Base-by-base conservation (phyloP, 2,329 filamentous ascomycete genomes). In the Fusarium sp. region DNA sequence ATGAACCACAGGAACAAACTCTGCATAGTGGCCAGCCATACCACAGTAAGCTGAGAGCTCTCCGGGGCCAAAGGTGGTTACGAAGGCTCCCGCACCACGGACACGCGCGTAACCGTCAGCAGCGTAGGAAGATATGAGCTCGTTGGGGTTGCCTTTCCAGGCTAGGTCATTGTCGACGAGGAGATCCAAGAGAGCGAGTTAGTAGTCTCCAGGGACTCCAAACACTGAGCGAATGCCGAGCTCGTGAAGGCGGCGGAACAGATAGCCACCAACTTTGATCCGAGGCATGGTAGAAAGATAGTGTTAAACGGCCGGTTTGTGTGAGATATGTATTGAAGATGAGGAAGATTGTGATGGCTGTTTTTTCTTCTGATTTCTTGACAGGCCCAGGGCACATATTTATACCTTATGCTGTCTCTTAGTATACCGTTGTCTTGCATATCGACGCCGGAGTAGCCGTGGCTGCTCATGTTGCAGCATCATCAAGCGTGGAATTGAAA, bases 211-310 rank as follows among this genome's bases (percentile, higher is more conserved):
- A 13, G 46, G 54, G 3, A 53, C 46, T 1, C 35, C 54, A 33
- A 57, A 57, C 21, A 57, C 21, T 20, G 54, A 57, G 4, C 46
- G 46, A 3, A 53, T 53, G 7, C 54, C 35, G 13, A 57, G 44
- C 21, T 39, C 46, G 3, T 57, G 46, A 4, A 57, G 26, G n/a
- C 46, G 54, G n/a, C 20, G 46, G 35, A 57, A 57, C 26, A 57
- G 54, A n/a, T 57, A 57, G 28, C 53, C 54, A 26, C 46, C 46
- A 26, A 57, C 35, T 21, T 57, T 57, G 15, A 41, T 10, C 20
- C 26, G 12, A 24, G 35, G 15, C 52, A 55, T 33, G 8, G 29
- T n/a, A n/a, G 15, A n/a, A n/a, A n/a, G n/a, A n/a, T n/a, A n/a
- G n/a, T n/a, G n/a, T n/a, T n/a, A n/a, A n/a, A n/a, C n/a, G n/a